Base-by-base conservation (phyloP, 768 basidiomycete species). In the Lentinula guzmanii region DNA sequence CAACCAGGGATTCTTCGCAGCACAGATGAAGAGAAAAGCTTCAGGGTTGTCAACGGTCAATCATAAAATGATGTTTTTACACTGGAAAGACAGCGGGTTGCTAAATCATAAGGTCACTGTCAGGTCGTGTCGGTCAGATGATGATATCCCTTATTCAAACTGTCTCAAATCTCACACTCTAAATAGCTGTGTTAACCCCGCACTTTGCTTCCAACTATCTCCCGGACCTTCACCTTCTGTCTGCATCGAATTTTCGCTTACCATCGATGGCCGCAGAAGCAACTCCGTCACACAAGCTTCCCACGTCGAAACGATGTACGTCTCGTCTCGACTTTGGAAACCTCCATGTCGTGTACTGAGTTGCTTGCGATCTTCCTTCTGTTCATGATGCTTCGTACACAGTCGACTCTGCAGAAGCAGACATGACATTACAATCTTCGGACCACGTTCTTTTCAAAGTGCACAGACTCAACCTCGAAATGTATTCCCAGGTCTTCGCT, bases 361-460 rank as follows among this genome's bases (percentile, higher is more conserved):
- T 45, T 56, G 54, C 54, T 39, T 62, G n/a, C 31, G 13, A 10
- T n/a, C 43, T 39, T 11, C 18, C 10, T 8, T 43, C 43, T 15
- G 46, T 48, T 31, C 10, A 31, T 33, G 10, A 21, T 52, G 33
- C 6, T 52, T 8, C 33, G 11, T 41, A 15, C 11, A 24, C 46
- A 67, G 66, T 67, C 57, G 54, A 60, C 42, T n/a, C 61, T 0
- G 5, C 51, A 9, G 37, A 58, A 43, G 58, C 65, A 9, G 65
- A 67, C 56, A 15, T 67, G 9, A 65, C 61, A 5, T 8, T 67
- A 10, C 31, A 37, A 21, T 67, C 66, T 7, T 57, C 63, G 16
- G 65, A 65, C 42, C 46, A 51, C 10, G 62, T 64, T n/a, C 50
- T 64, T n/a, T 65, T 67, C 60, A 62, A 64, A 21, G 57, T 64